A percentile compares a stretch with the other conserved stretches of the same genome.
Conservation (phyloP, 1,284 basidiomycete species). For the Malassezia cuniculi region DNA sequence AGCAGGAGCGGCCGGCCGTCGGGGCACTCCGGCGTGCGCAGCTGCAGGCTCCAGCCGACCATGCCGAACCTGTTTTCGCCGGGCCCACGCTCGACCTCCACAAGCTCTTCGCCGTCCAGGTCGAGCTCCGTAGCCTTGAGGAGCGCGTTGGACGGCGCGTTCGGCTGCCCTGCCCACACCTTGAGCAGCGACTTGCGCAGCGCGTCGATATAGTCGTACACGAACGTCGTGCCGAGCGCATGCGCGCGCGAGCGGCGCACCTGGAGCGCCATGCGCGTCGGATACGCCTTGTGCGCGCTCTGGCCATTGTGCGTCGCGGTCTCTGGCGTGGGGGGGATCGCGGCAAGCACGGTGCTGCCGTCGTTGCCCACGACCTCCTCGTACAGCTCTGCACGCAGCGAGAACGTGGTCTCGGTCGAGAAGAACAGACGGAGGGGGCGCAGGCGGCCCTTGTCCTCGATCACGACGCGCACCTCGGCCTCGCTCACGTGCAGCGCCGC, state of each 20-base stretch:
- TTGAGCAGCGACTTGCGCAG: constrained; percentile 93
- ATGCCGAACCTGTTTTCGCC: constrained; percentile 93
- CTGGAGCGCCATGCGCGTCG: constrained; percentile 96
- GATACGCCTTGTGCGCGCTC: constrained; percentile 54
- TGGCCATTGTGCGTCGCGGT: constrained; percentile 28
- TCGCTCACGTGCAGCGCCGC: constrained; percentile 97
- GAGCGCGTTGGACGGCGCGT: constrained; percentile 53
- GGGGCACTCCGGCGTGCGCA: constrained; percentile 86
- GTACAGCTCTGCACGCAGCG: constrained; percentile 97
- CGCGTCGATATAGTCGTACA: constrained; percentile 93
- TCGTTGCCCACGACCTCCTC: constrained; percentile 94
- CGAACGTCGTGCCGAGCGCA: constrained; percentile 93
- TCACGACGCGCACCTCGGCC: constrained; percentile 86
- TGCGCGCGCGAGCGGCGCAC: constrained; percentile 99
- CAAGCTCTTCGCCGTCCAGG: constrained; percentile 74
- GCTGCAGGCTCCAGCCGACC: constrained; percentile 92
- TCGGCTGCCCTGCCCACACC: constrained; percentile 58
- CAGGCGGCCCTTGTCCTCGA: constrained; percentile 74
- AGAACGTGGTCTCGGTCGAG: constrained; percentile 95
- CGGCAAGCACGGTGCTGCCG: constrained; percentile 82
- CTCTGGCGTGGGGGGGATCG: constrained; percentile 43
- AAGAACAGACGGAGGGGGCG: constrained; percentile 93
- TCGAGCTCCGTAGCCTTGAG: constrained; percentile 75
- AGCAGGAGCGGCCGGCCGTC: constrained; percentile 74
- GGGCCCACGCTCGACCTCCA: constrained; percentile 76